A percentile compares a stretch with the other conserved stretches of the same genome.
Conservation (phyloP, 108 stramenopile species). For the Stephanodiscus minutulus region DNA sequence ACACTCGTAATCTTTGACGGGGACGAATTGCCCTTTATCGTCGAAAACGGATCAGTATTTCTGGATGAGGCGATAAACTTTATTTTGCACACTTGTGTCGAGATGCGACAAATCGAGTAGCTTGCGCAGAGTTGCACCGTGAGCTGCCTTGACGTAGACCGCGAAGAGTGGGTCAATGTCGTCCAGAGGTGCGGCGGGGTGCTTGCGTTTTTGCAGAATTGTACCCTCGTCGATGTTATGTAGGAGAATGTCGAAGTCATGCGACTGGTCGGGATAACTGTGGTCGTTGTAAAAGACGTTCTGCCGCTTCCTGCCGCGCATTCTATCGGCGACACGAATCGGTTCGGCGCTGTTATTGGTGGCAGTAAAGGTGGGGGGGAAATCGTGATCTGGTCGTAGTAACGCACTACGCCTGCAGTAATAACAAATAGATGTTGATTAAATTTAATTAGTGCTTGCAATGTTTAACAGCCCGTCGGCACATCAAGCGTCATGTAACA, state of each 20-base stretch:
- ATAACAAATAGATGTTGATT: too few relatives aligned
- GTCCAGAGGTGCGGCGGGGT: neutral
- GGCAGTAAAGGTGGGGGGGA: neutral
- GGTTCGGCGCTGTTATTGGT: neutral
- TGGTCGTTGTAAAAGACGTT: neutral
- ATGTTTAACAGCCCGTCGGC: too few relatives aligned
- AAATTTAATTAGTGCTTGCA: too few relatives aligned
- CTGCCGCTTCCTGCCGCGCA: neutral
- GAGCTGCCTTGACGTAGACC: neutral
- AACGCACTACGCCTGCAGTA: too few relatives aligned
- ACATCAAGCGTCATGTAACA: too few relatives aligned
- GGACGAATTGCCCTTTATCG: neutral
- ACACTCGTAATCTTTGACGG: conserved; percentile 3
- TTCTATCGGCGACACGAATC: neutral
- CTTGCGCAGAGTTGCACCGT: neutral
- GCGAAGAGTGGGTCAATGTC: neutral
- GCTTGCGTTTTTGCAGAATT: neutral
- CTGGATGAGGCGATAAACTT: neutral
- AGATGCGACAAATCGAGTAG: neutral
- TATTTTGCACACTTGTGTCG: neutral
- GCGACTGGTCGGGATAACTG: neutral
- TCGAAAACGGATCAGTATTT: conserved; percentile 3
- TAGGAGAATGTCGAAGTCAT: neutral
- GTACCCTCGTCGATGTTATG: neutral
- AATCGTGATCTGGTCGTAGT: too few relatives aligned